Evolutionary conservation across 1,284 basidiomycete species (phyloP).

Genomic region (Psilocybe mexicana): DNA sequence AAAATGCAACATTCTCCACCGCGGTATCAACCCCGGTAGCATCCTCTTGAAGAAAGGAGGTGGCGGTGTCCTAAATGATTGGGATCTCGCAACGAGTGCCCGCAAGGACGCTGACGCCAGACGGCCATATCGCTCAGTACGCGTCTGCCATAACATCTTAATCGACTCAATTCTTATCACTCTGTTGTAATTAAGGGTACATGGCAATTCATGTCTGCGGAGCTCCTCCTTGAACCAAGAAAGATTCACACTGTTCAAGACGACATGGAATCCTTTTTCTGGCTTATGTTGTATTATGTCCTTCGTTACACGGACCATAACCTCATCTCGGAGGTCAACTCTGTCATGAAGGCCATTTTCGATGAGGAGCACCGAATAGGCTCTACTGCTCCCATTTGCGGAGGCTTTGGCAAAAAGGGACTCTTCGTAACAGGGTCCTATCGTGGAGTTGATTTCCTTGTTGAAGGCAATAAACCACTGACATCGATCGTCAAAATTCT

Average conservation of each 20-base stretch:
- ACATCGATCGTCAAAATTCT: no score
- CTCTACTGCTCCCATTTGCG: not conserved
- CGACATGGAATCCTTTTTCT: constrained; percentile 37
- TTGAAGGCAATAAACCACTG: no score
- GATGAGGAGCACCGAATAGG: not conserved
- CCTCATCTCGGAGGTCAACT: not conserved
- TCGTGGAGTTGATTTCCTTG: no score
- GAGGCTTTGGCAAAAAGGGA: not conserved
- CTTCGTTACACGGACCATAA: constrained; percentile 14
- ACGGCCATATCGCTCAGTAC: not conserved
- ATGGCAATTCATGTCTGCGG: constrained; percentile 35
- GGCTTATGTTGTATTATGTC: constrained; percentile 24
- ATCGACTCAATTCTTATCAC: not conserved
- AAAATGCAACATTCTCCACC: constrained; percentile 9
- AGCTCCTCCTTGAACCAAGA: constrained; percentile 15
- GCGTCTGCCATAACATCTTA: not conserved
- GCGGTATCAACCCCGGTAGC: constrained; percentile 8
- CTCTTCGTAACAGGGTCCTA: not conserved
- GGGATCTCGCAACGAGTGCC: constrained; percentile 1
- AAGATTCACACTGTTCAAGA: constrained; percentile 29
- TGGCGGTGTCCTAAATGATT: constrained; percentile 7
- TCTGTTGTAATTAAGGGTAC: constrained; percentile 30
- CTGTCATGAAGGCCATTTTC: not conserved
- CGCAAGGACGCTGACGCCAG: not conserved
- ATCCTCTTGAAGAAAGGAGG: constrained; percentile 2